Conservation (phyloP, 2,329 filamentous ascomycete genomes). For the Pseudogymnoascus sp. region DNA sequence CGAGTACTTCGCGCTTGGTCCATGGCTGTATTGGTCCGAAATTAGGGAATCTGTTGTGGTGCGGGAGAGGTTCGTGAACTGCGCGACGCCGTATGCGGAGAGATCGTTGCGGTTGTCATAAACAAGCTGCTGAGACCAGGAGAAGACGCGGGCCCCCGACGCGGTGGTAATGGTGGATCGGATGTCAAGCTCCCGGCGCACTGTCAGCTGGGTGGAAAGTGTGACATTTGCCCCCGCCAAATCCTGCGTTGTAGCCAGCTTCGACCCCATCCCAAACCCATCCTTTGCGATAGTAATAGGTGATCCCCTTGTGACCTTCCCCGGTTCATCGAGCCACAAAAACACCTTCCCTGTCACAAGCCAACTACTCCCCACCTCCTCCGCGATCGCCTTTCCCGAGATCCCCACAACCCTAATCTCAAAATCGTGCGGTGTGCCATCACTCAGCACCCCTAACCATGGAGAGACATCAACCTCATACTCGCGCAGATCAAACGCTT, state of each 20-base stretch:
- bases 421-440: conserved; percentile 58
- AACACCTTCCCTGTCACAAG: conserved; percentile 73
- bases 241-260: conserved; percentile 38
- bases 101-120: conserved; percentile 50
- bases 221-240: conserved; percentile 49
- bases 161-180: conserved; percentile 44
- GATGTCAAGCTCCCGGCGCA: conserved; percentile 47
- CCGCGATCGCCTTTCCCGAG: conserved; percentile 38
- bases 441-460: conserved; percentile 61
- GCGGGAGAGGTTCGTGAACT: conserved; percentile 44
- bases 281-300: conserved; percentile 26
- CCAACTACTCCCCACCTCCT: conserved; percentile 60
- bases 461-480: conserved; percentile 77
- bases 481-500: conserved; percentile 71
- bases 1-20: conserved; percentile 49
- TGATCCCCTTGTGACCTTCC: conserved; percentile 44
- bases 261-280: conserved; percentile 41
- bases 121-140: conserved; percentile 52
- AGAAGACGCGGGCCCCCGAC: conserved; percentile 31
- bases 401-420: conserved; percentile 60
- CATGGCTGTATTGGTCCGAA: conserved; percentile 22
- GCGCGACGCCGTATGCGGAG: conserved; percentile 45
- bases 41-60: conserved; percentile 37
- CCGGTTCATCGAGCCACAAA: conserved; percentile 55
- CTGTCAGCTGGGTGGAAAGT: conserved; percentile 49